phyloP scores from a whole-genome alignment of 495 filamentous ascomycete species.

The Hypoxylon subgilvum region DNA sequence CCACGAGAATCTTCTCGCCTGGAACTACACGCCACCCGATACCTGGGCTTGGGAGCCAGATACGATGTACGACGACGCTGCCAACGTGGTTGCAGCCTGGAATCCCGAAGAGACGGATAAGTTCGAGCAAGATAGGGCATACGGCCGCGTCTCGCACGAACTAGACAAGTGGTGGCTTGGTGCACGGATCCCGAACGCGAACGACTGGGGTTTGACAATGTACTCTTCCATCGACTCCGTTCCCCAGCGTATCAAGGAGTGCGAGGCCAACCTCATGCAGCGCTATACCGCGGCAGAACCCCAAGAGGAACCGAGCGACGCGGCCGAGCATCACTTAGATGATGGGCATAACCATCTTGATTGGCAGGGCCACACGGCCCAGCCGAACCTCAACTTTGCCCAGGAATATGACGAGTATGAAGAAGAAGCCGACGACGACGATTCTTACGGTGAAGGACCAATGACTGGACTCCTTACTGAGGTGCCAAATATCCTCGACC shows the following conservation, averaged over 20 bases:
- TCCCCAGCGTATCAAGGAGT: conserved; percentile 54
- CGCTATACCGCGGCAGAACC: conserved; percentile 54
- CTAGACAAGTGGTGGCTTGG: conserved; percentile 64
- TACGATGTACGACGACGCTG: conserved; percentile 37
- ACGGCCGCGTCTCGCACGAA: conserved; percentile 62
- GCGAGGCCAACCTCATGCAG: conserved; percentile 54
- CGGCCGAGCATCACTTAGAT: conserved; percentile 49
- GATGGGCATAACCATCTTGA: conserved; percentile 57
- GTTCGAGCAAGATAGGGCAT: conserved; percentile 57
- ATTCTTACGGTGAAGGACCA: conserved; percentile 79
- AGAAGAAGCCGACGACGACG: conserved; percentile 81
- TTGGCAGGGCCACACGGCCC: conserved; percentile 55
- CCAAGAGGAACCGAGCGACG: conserved; percentile 43
- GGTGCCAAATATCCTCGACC: conserved; percentile 90
- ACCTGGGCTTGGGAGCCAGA: conserved; percentile 40
- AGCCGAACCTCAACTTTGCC: conserved; percentile 46
- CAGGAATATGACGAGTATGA: conserved; percentile 64
- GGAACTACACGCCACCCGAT: conserved; percentile 51
- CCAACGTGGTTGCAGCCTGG: conserved; percentile 48
- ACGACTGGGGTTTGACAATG: conserved; percentile 59
- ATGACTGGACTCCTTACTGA: conserved; percentile 88
- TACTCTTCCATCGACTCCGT: conserved; percentile 58
- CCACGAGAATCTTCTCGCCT: conserved; percentile 45
- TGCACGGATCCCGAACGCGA: conserved; percentile 59
- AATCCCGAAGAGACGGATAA: conserved; percentile 54